These are phyloP conservation scores for Rhytidiadelphus loreus DNA, from an alignment of 225 moss, liverwort and hornwort genomes.

Conservation along the genomic window DNA sequence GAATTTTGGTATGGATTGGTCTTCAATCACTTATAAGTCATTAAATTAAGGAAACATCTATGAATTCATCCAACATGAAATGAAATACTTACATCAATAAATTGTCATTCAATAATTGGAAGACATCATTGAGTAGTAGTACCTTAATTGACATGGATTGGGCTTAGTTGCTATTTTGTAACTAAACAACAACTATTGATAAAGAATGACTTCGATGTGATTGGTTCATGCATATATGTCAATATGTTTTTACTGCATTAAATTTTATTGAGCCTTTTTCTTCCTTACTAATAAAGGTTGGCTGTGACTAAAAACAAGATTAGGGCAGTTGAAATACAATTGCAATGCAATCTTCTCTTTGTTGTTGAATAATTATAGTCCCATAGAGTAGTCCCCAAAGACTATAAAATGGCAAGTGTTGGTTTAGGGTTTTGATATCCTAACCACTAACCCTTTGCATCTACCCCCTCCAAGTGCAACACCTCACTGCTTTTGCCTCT, in stretches of 20 bases:
- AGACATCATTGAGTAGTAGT: background rate
- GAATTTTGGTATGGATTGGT: background rate
- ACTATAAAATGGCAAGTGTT: background rate
- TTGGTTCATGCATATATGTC: fast-evolving
- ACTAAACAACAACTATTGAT: background rate
- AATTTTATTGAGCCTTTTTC: too few relatives aligned
- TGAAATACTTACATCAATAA: background rate
- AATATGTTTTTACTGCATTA: too few relatives aligned
- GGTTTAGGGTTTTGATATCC: background rate
- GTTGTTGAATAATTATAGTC: background rate
- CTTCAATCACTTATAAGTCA: background rate
- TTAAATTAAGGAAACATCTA: background rate
- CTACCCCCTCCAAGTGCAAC: fast-evolving
- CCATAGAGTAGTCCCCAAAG: background rate
- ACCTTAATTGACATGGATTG: fast-evolving
- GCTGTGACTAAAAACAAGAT: background rate
- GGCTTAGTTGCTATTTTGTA: background rate
- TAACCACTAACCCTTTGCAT: background rate
- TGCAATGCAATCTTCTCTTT: background rate
- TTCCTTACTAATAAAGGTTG: too few relatives aligned
- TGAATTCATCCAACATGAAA: fast-evolving
- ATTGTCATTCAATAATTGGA: background rate
- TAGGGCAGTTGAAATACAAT: fast-evolving
- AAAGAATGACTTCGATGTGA: background rate
- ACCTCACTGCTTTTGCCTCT: background rate